A percentile compares a stretch with the other conserved stretches of the same genome.
These are phyloP conservation scores for Heliosperma pusillum DNA, from an alignment of 148 eudicot species.

Conservation along the genomic window DNA sequence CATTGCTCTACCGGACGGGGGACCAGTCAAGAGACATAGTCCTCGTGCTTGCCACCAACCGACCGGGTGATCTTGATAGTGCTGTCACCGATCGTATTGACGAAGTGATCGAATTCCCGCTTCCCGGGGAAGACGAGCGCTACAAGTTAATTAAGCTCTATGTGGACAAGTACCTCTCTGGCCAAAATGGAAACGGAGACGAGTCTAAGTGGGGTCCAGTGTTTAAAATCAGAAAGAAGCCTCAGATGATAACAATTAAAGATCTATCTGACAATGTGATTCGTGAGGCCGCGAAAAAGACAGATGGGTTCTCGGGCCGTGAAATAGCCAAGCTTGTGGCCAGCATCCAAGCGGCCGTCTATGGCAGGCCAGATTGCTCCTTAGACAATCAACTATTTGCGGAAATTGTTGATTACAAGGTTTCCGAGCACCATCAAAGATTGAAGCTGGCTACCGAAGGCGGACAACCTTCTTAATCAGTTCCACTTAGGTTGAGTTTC, in stretches of 20 bases:
- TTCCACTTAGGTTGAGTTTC: not conserved
- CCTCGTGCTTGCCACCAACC: conserved; percentile 91
- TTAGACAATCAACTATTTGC: conserved; percentile 68
- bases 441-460: conserved; percentile 59
- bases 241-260: conserved; percentile 57
- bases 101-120: conserved; percentile 90
- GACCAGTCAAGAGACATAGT: conserved; percentile 96
- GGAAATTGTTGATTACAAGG: conserved; percentile 92
- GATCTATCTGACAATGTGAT: conserved; percentile 72
- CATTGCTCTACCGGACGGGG: conserved; percentile 87
- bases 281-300: conserved; percentile 75
- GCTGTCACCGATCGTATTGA: conserved; percentile 94
- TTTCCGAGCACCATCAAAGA: conserved; percentile 82
- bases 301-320: conserved; percentile 91
- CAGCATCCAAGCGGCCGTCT: conserved; percentile 92
- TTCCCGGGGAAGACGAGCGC: conserved; percentile 89
- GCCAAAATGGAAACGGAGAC: conserved; percentile 21
- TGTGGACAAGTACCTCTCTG: conserved; percentile 55
- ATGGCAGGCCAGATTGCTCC: conserved; percentile 81
- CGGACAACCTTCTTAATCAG: conserved; percentile 15
- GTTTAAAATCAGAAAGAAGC: conserved; percentile 44
- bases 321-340: conserved; percentile 96
- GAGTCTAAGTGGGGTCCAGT: conserved; percentile 50
- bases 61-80: conserved; percentile 91
- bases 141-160: conserved; percentile 80